phyloP scores from a whole-genome alignment of 768 basidiomycete genomes.

The Rhizopogon rudus region DNA sequence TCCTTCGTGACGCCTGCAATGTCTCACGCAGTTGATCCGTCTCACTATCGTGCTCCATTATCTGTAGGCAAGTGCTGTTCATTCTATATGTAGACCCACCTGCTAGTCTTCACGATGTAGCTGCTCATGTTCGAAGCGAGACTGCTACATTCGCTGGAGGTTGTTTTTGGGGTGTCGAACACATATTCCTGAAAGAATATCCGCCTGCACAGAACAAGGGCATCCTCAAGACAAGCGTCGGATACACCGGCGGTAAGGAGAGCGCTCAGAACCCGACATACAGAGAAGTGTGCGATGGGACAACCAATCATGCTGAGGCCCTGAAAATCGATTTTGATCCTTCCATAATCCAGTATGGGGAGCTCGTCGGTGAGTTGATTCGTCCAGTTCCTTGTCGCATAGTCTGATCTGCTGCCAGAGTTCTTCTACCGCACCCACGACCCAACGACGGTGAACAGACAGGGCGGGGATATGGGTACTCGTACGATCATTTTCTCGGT shows the following conservation, averaged over 20 bases:
- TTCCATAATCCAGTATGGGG: slow-evolving; percentile 66
- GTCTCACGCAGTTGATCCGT: slow-evolving; percentile 26
- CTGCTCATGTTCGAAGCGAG: slow-evolving; percentile 19
- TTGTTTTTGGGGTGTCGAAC: slow-evolving; percentile 86
- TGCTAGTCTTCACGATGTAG: not conserved
- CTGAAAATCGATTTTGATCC: slow-evolving; percentile 86
- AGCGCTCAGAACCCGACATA: slow-evolving; percentile 59
- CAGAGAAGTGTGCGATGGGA: slow-evolving; percentile 69
- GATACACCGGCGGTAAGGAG: slow-evolving; percentile 71
- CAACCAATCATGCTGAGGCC: slow-evolving; percentile 87
- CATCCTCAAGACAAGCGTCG: slow-evolving; percentile 69
- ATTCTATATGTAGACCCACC: not conserved
- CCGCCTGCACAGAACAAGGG: slow-evolving; percentile 68
- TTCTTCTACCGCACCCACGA: slow-evolving; percentile 96
- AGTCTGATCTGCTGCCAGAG: slow-evolving; percentile 37
- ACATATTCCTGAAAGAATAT: slow-evolving; percentile 79
- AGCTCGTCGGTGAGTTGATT: slow-evolving; percentile 73
- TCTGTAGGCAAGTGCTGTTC: slow-evolving; percentile 17
- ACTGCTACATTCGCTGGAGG: slow-evolving; percentile 49
- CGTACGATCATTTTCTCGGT: slow-evolving; percentile 42
- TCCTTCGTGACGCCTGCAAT: slow-evolving; percentile 17
- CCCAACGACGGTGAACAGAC: slow-evolving; percentile 76
- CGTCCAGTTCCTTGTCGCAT: not conserved
- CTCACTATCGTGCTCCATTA: slow-evolving; percentile 37
- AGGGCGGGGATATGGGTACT: slow-evolving; percentile 73